Percentiles rank a stretch among this genome's conserved stretches.
Conservation (phyloP, 129 eudicot species). For the Helianthus annuus region HanXRQr2.0-SUNRISE NC_035447.2:172334389-172334888, state of each 20-base stretch:
- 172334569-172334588: slow-evolving; percentile 32
- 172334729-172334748: slow-evolving; percentile 65
- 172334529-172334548: slow-evolving; percentile 58
- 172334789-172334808: slow-evolving; percentile 71
- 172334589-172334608: slow-evolving; percentile 20
- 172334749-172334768: slow-evolving; percentile 83
- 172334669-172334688: slow-evolving; percentile 34
- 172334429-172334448: no score
- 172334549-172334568: slow-evolving; percentile 74
- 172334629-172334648: slow-evolving; percentile 18
- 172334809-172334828: slow-evolving; percentile 76
- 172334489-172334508: slow-evolving; percentile 31
- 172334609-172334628: background rate
- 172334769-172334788: slow-evolving; percentile 79
- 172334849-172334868: slow-evolving; percentile 68
- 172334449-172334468: no score
- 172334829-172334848: slow-evolving; percentile 84
- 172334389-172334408: no score
- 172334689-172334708: slow-evolving; percentile 39
- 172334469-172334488: no score
- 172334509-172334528: slow-evolving; percentile 49
- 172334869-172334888: slow-evolving; percentile 71
- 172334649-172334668: slow-evolving; percentile 51
- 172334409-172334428: no score
- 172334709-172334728: slow-evolving; percentile 43